Conservation (phyloP, 78 protist species). For the Dictyostelium intermedium region DNA sequence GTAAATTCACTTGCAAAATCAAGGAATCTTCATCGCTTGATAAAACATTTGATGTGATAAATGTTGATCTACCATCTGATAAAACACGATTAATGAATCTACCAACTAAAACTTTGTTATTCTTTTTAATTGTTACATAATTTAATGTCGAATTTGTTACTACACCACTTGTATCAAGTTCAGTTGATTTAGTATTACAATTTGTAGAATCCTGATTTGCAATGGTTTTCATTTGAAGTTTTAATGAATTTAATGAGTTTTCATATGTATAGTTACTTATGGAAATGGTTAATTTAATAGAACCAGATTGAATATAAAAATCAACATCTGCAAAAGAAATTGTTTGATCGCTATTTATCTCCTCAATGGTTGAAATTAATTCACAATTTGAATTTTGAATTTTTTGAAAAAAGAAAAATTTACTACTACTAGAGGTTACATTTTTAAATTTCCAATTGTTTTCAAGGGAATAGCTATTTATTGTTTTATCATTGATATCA, state of each 20-base stretch:
- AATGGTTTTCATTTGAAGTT: not conserved
- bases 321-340: not conserved
- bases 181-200: not conserved
- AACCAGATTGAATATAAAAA: not conserved
- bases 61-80: conserved; percentile 28
- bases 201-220: not conserved
- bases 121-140: not conserved
- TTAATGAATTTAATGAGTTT: not conserved
- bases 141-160: not conserved
- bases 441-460: not conserved
- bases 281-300: not conserved
- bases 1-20: not conserved
- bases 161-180: not conserved
- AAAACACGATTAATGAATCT: not conserved
- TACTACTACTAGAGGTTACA: not conserved
- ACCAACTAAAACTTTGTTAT: not conserved
- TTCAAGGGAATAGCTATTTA: not conserved
- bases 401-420: not conserved
- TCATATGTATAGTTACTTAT: not conserved
- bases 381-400: not conserved
- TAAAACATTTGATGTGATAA: not conserved
- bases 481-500: not conserved
- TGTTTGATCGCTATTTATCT: not conserved
- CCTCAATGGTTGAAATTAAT: not conserved
- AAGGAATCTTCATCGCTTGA: not conserved